These are phyloP conservation scores for Penicillium sp. DNA, from an alignment of 2,329 filamentous ascomycete genomes.

Conservation along the genomic window DNA sequence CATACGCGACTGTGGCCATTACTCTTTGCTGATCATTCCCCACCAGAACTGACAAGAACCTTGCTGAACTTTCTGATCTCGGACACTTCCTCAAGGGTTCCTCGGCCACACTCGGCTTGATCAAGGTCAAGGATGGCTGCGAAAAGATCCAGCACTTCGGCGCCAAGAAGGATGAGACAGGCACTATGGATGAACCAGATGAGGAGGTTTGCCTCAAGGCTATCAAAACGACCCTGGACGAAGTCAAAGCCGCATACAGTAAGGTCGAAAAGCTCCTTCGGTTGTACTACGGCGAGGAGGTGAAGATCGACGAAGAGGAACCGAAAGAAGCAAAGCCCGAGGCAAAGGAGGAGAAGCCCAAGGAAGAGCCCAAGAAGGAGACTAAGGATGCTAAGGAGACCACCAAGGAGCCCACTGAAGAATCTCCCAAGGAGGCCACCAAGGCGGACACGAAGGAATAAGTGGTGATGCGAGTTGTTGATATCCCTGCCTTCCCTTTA, in stretches of 20 bases:
- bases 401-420: neutral
- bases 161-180: conserved; percentile 73
- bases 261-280: conserved; percentile 68
- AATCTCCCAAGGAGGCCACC: conserved; percentile 8
- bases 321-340: conserved; percentile 8
- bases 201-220: conserved; percentile 64
- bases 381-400: conserved; percentile 8
- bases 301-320: conserved; percentile 15
- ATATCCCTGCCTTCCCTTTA: conserved; percentile 15
- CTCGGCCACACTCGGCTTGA: conserved; percentile 86
- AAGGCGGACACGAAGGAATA: conserved; percentile 1
- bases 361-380: conserved; percentile 12
- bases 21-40: neutral
- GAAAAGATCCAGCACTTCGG: conserved; percentile 96
- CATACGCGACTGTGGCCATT: neutral
- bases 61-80: conserved; percentile 71
- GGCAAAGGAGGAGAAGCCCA: conserved; percentile 4
- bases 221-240: conserved; percentile 65
- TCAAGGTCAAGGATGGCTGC: conserved; percentile 86
- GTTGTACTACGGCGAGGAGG: conserved; percentile 61
- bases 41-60: conserved; percentile 61
- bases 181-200: conserved; percentile 62
- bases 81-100: conserved; percentile 98
- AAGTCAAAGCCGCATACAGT: conserved; percentile 71
- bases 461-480: conserved; percentile 7